Base-by-base conservation (phyloP, 306 rosid species). In the Astragalus glycyphyllos region DNA sequence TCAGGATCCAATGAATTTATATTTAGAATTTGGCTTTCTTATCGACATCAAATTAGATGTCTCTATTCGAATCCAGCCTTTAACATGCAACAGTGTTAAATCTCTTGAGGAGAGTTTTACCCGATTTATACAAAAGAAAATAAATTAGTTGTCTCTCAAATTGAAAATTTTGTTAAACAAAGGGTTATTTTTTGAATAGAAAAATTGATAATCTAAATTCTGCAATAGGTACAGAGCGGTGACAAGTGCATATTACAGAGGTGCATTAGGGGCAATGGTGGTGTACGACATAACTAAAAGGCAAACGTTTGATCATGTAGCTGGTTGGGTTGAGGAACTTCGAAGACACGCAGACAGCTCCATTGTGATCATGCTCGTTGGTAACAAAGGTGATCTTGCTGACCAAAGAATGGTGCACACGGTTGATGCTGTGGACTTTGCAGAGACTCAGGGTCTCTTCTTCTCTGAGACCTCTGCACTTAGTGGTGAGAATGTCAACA, bases 241-340 rank as follows among this genome's bases (percentile, higher is more conserved):
- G 50, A 92, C 97, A 16, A 92, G 97, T 87, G 97, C 97, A 23
- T 92, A 89, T 74, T 89, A 92, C 58, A 81, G 97, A 83, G 97
- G 97, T 1, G 97, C 97, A 55, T 76, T 89, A 57, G 97, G 96
- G 72, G 97, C 97, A 0, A 87, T 92, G 97, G 54, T 89, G 64
- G 97, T 92, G 50, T 92, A 92, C 71, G 97, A 92, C 84, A 89
- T 87, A 38, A 92, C 96, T 0, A 89, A 92, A 69, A 68, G 96
- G 23, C 86, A 81, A 56, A 77, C 86, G 58, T 92, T 92, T 37
- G 97, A 92, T 69, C 94, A 92, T 59, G 90, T 89, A 0, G 94
- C 94, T 0, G 76, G 96, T 73, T 92, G 96, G 96, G 83, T 92
- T 7, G 96, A 92, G 76, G 97, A 89, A 37, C 91, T 92, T 10